A percentile compares a stretch with the other conserved stretches of the same genome.
These are phyloP conservation scores for Phaseolus coccineus DNA, from an alignment of 331 rosid species.

Conservation along the genomic window DNA sequence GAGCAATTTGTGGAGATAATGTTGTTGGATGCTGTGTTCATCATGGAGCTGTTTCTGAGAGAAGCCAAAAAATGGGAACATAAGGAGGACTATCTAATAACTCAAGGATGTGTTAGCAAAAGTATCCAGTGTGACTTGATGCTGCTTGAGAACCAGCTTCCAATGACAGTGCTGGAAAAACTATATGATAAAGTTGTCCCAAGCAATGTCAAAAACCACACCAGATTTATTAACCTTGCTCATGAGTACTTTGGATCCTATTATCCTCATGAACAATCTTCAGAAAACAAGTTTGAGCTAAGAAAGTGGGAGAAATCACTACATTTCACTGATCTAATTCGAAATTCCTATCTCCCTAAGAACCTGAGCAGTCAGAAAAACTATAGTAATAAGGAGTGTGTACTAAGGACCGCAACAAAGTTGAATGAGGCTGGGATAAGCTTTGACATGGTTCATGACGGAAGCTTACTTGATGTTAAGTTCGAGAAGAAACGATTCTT, in stretches of 20 bases:
- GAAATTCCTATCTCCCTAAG: conserved; percentile 40
- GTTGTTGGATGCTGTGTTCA: conserved; percentile 46
- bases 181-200: conserved; percentile 39
- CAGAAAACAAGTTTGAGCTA: conserved; percentile 31
- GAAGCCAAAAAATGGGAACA: conserved; percentile 41
- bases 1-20: conserved; percentile 41
- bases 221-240: conserved; percentile 32
- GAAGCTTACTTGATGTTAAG: conserved; percentile 36
- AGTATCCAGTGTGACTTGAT: conserved; percentile 43
- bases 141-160: conserved; percentile 53
- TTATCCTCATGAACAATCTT: conserved; percentile 20
- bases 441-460: conserved; percentile 39
- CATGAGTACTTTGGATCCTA: conserved; percentile 38
- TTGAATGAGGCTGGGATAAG: conserved; percentile 44
- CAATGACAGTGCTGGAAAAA: conserved; percentile 39
- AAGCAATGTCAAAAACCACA: neutral
- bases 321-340: conserved; percentile 51
- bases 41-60: conserved; percentile 52
- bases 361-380: neutral
- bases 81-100: conserved; percentile 43
- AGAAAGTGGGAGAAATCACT: conserved; percentile 33
- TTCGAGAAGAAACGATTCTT: conserved; percentile 37
- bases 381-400: neutral
- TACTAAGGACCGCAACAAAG: conserved; percentile 48
- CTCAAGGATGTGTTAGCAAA: conserved; percentile 44